Evolutionary conservation across 164 flowering plant species (phyloP), one percentile per base, ranked within the genome.

Genomic region (Magnolia sinica): DNA sequence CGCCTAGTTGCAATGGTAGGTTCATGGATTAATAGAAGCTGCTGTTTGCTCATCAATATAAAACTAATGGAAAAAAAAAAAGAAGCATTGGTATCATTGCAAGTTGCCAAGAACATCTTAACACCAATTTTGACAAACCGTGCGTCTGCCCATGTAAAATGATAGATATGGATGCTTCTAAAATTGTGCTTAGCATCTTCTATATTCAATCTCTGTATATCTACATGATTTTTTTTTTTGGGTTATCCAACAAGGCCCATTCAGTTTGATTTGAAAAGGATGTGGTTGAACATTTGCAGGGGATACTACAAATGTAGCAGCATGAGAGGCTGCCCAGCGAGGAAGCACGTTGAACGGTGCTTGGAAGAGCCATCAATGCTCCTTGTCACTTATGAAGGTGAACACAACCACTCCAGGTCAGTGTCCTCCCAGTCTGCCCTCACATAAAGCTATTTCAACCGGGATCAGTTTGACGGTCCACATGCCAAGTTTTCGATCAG

Each of bases 241-340:
- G 0, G 45, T 37, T 37, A 37, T 37, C 45, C 45, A 37, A 37
- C 45, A 37, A 37, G 45, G 45, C 7, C 45, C 7, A 37, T 37
- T 37, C 45, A 37, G 45, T 37, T 37, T 37, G 45, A 37, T 37
- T 37, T 37, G 45, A 37, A 37, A 37, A 37, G 45, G 45, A 37
- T 5, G 7, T 37, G 45, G 45, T 37, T 37, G 45, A 37, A 37
- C 45, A 71, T 81, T 49, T 87, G 87, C 88, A 94, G 98, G 89
- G 98, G 98, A 78, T 94, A 94, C 80, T 94, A 94, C 71, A 94
- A 94, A 78, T 94, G 98, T 79, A 94, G 98, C 87, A 92, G 93
- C 85, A 86, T 89, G 90, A 87, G 97, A 82, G 98, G 98, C 49
- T 94, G 98, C 79, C 98, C 98, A 4, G 97, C 98, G 27, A 91